phyloP scores from a whole-genome alignment of 805 yeast genomes.

The Sugiyamaella chiloensis region DNA sequence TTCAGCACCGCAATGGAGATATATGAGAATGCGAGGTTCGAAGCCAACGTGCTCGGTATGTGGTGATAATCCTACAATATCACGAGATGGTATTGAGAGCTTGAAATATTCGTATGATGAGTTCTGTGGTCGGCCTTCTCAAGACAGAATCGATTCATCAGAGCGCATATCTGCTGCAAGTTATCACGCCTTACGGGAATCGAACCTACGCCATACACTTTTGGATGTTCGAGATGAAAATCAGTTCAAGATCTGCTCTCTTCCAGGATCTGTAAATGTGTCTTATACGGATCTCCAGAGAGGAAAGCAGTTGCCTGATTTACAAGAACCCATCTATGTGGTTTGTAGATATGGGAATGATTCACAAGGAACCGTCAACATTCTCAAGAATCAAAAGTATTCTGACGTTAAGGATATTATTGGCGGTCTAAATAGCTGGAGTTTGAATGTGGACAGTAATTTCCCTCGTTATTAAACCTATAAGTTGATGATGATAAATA shows the following conservation, averaged over 20 bases:
- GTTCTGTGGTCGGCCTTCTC: conserved; percentile 66
- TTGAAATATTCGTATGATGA: conserved; percentile 58
- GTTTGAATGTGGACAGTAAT: conserved; percentile 51
- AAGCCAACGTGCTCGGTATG: conserved; percentile 63
- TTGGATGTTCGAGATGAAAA: conserved; percentile 80
- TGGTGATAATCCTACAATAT: conserved; percentile 51
- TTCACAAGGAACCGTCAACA: conserved; percentile 70
- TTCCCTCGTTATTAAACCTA: conserved; percentile 74
- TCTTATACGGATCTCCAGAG: conserved; percentile 53
- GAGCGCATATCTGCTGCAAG: conserved; percentile 46
- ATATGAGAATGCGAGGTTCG: conserved; percentile 75
- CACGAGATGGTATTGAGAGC: conserved; percentile 43
- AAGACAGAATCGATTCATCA: conserved; percentile 44
- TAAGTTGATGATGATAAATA: no score
- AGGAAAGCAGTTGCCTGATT: conserved; percentile 25
- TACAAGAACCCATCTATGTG: conserved; percentile 45
- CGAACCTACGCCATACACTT: conserved; percentile 32
- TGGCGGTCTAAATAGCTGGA: conserved; percentile 79
- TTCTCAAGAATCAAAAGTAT: conserved; percentile 50
- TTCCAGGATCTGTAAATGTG: conserved; percentile 59
- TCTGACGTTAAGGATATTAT: conserved; percentile 57
- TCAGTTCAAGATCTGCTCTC: conserved; percentile 65
- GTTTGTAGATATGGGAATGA: conserved; percentile 90
- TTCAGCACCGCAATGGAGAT: conserved; percentile 54
- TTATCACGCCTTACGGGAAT: not conserved